Evolutionary conservation across 371 early-diverging fungal genomes (phyloP).

Genomic region (Entomophthora muscae): DNA sequence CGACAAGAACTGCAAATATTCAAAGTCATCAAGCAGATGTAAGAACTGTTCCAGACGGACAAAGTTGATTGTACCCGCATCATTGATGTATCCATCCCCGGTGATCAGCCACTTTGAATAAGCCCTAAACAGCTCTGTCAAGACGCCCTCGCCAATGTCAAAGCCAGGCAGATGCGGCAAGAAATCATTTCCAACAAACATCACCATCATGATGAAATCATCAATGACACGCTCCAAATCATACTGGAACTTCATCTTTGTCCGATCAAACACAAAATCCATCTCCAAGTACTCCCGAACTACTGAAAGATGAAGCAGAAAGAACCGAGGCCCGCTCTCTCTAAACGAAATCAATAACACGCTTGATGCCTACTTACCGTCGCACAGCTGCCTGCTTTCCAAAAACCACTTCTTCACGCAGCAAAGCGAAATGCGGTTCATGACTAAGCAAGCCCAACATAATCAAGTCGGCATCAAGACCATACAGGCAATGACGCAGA

Average conservation of each 20-base stretch:
- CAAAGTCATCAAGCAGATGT: slow-evolving; percentile 43
- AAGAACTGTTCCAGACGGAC: slow-evolving; percentile 40
- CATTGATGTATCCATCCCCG: slow-evolving; percentile 66
- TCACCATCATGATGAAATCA: slow-evolving; percentile 86
- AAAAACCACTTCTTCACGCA: slow-evolving; percentile 93
- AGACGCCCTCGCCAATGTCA: slow-evolving; percentile 87
- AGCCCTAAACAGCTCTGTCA: slow-evolving; percentile 67
- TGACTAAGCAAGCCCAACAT: slow-evolving; percentile 93
- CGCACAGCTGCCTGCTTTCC: slow-evolving; percentile 24
- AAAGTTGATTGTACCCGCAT: slow-evolving; percentile 56
- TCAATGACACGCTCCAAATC: slow-evolving; percentile 89
- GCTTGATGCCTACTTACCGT: slow-evolving; percentile 1
- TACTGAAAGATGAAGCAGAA: slow-evolving; percentile 65
- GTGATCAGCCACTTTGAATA: slow-evolving; percentile 55
- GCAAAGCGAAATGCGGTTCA: slow-evolving; percentile 87
- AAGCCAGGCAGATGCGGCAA: slow-evolving; percentile 88
- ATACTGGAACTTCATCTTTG: slow-evolving; percentile 35
- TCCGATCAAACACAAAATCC: slow-evolving; percentile 60
- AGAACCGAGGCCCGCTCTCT: slow-evolving; percentile 43
- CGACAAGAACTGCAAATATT: slow-evolving; percentile 12
- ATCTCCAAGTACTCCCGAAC: slow-evolving; percentile 68
- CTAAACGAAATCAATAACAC: slow-evolving; percentile 9
- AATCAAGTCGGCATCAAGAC: slow-evolving; percentile 97
- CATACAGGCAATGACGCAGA: slow-evolving; percentile 89
- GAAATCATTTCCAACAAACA: slow-evolving; percentile 98